These are phyloP conservation scores for Spiraea crenata DNA, from an alignment of 331 rosid species.

Conservation along the genomic window DNA sequence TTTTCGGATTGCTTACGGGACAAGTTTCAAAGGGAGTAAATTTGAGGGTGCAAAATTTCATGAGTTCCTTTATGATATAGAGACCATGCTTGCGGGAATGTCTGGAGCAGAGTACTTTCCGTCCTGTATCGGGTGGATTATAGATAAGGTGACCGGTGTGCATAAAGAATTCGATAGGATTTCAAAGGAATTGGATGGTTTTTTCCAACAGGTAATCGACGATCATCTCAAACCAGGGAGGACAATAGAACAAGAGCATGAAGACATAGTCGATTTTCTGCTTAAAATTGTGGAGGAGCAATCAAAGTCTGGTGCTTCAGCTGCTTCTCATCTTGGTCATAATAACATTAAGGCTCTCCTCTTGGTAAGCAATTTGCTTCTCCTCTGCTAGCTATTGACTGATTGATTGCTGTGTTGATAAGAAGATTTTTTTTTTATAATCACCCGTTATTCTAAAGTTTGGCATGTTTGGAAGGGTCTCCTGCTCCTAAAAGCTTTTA, in stretches of 20 bases:
- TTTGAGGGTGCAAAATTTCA: constrained; percentile 25
- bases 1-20: constrained; percentile 40
- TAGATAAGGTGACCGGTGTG: constrained; percentile 27
- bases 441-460: too few relatives aligned
- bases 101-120: constrained; percentile 26
- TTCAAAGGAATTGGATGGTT: constrained; percentile 16
- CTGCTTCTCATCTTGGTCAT: constrained; percentile 14
- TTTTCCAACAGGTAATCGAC: constrained; percentile 39
- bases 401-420: too few relatives aligned
- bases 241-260: constrained; percentile 19
- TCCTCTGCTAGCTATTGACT: too few relatives aligned
- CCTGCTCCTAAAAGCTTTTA: too few relatives aligned
- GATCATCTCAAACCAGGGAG: constrained; percentile 26
- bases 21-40: constrained; percentile 21
- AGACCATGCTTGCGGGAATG: constrained; percentile 23
- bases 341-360: constrained; percentile 40
- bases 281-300: constrained; percentile 24
- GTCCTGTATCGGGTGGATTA: constrained; percentile 23
- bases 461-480: too few relatives aligned
- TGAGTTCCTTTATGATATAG: constrained; percentile 10
- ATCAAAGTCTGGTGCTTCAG: background rate
- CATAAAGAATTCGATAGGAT: constrained; percentile 18
- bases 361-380: constrained; percentile 28
- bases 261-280: constrained; percentile 43
- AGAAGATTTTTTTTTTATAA: too few relatives aligned